Evolutionary conservation across 2,329 filamentous ascomycete species (phyloP), one percentile per base, ranked within the genome.

Genomic region (Colletotrichum higginsianum): DNA sequence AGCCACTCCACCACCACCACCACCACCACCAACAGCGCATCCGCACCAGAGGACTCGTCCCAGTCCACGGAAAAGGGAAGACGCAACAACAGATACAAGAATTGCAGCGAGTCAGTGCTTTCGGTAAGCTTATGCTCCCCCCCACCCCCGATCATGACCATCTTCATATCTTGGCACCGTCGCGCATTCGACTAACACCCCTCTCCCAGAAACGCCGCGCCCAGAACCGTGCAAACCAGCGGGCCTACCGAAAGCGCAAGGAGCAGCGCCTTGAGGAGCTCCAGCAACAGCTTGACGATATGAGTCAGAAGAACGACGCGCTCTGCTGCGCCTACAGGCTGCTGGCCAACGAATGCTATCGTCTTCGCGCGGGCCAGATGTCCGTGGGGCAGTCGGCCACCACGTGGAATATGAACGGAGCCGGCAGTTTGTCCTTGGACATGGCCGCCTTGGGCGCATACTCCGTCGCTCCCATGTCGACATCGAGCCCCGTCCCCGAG

Each of bases 101-200:
- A 74, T 49, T 74, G 72, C 72, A 74, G 56, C 65, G 72, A 74
- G 53, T 40, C 64, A 9, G 69, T 69, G 40, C 65, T 73, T 56
- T 66, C 65, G 21, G 72, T 74, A 42, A 70, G 72, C 58, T 23
- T n/a, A 47, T n/a, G 9, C 26, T 23, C 26, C 26, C 23, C 23
- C 3, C 4, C 26, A 4, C 4, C 26, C 3, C 4, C 26, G 26
- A 26, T 26, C 26, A 26, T 26, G 26, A 26, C 26, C 26, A 30
- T 30, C 26, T 30, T 30, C 26, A 30, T 30, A 35, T 26, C 50
- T 12, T 18, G 50, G 50, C 26, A n/a, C 35, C 50, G 6, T 11
- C 26, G 35, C 50, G 50, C 50, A 35, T 53, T 26, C 50, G 6
- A 42, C 68, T 69, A 23, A 71, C 65, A 44, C 40, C 55, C 12